Base-by-base conservation (phyloP, 768 basidiomycete genomes). In the Pleurotus tuber-regium region DNA sequence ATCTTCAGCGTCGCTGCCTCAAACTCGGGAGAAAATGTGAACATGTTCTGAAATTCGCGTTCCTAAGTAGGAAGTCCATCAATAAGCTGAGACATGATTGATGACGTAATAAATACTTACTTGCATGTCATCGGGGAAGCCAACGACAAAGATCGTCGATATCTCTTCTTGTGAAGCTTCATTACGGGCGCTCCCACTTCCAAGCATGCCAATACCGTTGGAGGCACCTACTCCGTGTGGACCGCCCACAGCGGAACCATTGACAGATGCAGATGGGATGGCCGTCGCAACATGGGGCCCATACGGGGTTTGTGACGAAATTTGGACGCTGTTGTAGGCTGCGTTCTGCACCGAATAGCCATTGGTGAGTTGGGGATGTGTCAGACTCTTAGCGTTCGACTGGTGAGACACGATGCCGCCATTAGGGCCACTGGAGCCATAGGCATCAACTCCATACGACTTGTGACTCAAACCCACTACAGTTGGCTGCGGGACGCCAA, bases 21-120 rank as follows among this genome's bases (percentile, higher is more conserved):
- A 61, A 98, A 99, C 9, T 94, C 97, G 1, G 80, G 72, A 2
- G 91, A 92, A 63, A 99, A 99, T 6, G 94, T 92, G 66, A 99
- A 99, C 89, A 99, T 96, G 66, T 98, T 98, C 68, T 96, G 92
- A 68, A 98, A 99, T 71, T 99, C 97, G 25, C 97, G 92, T 74
- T 98, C 97, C 94, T 98, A 59, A 3, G 47, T 46, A 57, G 56
- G 41, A 41, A 57, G 61, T 55, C 47, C 57, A 59, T 53, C 56
- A 35, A 54, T 46, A 51, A 16, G 39, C 14, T 11, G 4, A 18
- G 16, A 24, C 23, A 28, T 18, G 12, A 26, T 46, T 56, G 24
- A 19, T 48, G 14, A 28, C 49, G 19, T 38, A 57, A 48, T 18
- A 18, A 26, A 49, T n/a, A 78, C 87, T 57, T 60, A 92, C 94